Evolutionary conservation across 352 stramenopile species (phyloP).

Genomic region (Globisporangium spiculum): DNA sequence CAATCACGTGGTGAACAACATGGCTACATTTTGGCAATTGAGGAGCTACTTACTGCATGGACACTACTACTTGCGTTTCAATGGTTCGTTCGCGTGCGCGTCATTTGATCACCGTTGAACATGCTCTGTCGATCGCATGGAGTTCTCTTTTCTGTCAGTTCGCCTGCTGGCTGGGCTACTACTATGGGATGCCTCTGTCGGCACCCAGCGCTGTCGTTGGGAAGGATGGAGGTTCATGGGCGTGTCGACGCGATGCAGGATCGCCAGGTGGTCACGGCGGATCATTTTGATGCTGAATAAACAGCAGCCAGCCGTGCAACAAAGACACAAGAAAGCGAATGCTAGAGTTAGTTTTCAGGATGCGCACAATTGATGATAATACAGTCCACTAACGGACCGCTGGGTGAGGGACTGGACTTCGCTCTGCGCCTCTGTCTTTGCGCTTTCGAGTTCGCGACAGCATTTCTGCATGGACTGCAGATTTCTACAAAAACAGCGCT

Average conservation of each 20-base stretch:
- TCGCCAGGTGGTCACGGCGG: constrained; percentile 33
- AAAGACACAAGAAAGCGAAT: not conserved
- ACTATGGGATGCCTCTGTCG: not conserved
- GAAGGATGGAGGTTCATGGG: not conserved
- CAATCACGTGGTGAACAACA: not conserved
- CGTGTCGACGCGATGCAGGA: constrained; percentile 35
- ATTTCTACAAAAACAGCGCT: constrained; percentile 20
- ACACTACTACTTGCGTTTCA: not conserved
- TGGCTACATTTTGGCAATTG: constrained; percentile 2
- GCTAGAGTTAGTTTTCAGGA: too few species aligned
- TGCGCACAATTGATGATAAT: too few species aligned
- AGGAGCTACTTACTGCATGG: not conserved
- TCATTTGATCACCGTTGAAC: constrained; percentile 1
- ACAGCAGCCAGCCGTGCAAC: not conserved
- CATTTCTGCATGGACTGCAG: constrained; percentile 35
- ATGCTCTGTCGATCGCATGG: not conserved
- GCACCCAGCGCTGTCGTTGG: not conserved
- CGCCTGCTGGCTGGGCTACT: not conserved
- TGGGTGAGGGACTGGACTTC: constrained; percentile 36
- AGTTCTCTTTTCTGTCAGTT: not conserved
- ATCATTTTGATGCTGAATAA: constrained; percentile 31
- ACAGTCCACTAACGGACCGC: constrained; percentile 18
- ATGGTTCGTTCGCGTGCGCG: not conserved
- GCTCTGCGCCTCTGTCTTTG: constrained; percentile 29
- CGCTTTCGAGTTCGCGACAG: constrained; percentile 32